These are phyloP conservation scores for Colletotrichum sublineola DNA, from an alignment of 2,329 filamentous ascomycete species.

Conservation along the genomic window DNA sequence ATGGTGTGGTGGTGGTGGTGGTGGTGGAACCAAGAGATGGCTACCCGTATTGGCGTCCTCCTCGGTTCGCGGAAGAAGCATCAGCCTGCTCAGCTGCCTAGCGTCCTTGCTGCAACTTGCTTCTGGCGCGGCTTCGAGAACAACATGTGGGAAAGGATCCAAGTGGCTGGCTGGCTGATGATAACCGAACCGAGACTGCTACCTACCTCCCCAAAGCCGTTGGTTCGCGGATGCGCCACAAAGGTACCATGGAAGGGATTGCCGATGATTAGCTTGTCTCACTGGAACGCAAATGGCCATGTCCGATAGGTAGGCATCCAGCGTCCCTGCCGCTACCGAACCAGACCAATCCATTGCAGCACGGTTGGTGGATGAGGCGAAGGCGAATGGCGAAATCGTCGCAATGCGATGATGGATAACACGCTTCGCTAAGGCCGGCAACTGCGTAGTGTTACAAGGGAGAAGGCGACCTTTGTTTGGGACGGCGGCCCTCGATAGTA, in stretches of 20 bases:
- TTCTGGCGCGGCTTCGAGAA: slow-evolving; percentile 42
- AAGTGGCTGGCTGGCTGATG: slow-evolving; percentile 7
- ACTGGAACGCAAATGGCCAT: neutral
- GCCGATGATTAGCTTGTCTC: slow-evolving; percentile 9
- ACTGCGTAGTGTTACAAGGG: neutral
- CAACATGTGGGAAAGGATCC: slow-evolving; percentile 12
- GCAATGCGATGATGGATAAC: neutral
- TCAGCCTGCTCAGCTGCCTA: neutral
- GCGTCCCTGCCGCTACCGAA: neutral
- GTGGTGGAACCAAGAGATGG: neutral
- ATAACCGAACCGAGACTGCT: slow-evolving; percentile 33
- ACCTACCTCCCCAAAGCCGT: slow-evolving; percentile 9
- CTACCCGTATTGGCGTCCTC: neutral
- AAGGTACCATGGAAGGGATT: slow-evolving; percentile 5
- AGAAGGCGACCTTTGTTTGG: slow-evolving; percentile 8
- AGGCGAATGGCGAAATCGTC: slow-evolving; percentile 1
- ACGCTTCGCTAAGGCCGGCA: neutral
- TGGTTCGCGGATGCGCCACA: slow-evolving; percentile 17
- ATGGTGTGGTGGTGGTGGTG: slow-evolving; percentile 16
- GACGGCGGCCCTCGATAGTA: neutral
- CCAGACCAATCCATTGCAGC: neutral
- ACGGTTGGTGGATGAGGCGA: neutral
- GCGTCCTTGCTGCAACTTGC: slow-evolving; percentile 14
- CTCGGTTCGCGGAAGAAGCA: slow-evolving; percentile 15
- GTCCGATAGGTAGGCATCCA: neutral